phyloP scores from a whole-genome alignment of 495 filamentous ascomycete genomes.

The Elasticomyces elasticus region DNA sequence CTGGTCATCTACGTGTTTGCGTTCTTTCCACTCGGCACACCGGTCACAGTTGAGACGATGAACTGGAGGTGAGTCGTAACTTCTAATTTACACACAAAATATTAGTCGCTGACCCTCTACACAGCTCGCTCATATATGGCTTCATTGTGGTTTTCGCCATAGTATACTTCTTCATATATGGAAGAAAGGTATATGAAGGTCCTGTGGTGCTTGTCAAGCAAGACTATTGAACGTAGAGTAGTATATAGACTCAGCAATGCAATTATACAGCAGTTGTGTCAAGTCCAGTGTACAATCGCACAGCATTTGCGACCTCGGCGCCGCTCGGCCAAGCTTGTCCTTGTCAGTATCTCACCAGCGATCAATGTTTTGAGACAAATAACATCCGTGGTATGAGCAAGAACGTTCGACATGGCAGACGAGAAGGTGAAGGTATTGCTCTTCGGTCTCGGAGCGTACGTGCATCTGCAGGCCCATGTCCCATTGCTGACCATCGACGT shows the following conservation, averaged over 20 bases:
- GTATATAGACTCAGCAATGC: not conserved
- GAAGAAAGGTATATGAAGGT: not conserved
- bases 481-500: not conserved
- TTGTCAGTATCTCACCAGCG: too few relatives aligned
- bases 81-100: not conserved
- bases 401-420: conserved; percentile 14
- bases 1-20: not conserved
- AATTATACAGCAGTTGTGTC: not conserved
- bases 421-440: conserved; percentile 13
- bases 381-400: not conserved
- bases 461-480: too few relatives aligned
- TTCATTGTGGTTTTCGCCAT: not conserved
- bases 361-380: too few relatives aligned
- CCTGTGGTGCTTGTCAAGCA: conserved; percentile 2
- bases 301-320: too few relatives aligned
- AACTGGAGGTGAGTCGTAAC: not conserved
- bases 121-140: not conserved
- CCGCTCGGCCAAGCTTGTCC: too few relatives aligned
- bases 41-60: not conserved
- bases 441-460: conserved; percentile 20
- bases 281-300: too few relatives aligned
- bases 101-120: not conserved
- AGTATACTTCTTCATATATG: not conserved
- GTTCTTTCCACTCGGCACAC: not conserved
- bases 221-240: not conserved